A percentile compares a stretch with the other conserved stretches of the same genome.
These are phyloP conservation scores for Capsella rubella DNA, from an alignment of 441 rosid species.

Conservation along the genomic window DNA sequence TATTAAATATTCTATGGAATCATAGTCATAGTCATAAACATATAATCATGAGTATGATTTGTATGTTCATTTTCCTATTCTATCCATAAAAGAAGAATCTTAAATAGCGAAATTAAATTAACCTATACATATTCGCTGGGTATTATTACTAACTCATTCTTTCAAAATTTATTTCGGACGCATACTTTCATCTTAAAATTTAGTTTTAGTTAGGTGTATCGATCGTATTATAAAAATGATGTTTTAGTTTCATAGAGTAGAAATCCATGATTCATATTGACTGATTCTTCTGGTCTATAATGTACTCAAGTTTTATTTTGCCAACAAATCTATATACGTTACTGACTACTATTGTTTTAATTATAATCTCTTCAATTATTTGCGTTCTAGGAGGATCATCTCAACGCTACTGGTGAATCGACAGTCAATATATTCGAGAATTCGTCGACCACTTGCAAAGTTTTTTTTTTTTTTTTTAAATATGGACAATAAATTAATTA, in stretches of 20 bases:
- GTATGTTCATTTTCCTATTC: too few relatives aligned
- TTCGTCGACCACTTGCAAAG: conserved; percentile 5
- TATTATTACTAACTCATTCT: not conserved
- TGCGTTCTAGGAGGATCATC: not conserved
- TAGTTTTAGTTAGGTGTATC: not conserved
- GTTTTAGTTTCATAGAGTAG: conserved; percentile 7
- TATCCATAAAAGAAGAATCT: too few relatives aligned
- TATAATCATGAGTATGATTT: too few relatives aligned
- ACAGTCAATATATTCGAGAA: conserved; percentile 10
- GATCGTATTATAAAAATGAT: not conserved
- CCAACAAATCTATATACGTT: conserved; percentile 12
- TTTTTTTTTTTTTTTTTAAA: not conserved
- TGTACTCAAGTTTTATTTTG: not conserved
- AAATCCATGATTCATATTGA: conserved; percentile 9
- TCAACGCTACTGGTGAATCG: not conserved
- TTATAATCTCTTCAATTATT: conserved; percentile 9
- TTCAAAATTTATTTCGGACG: conserved; percentile 14
- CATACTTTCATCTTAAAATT: not conserved
- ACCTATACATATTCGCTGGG: too few relatives aligned
- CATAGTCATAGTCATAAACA: too few relatives aligned
- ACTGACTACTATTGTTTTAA: not conserved
- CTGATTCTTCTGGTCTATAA: conserved; percentile 15
- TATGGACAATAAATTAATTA: not conserved
- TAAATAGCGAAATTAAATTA: too few relatives aligned
- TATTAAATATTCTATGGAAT: too few relatives aligned